Percentiles rank a stretch among this genome's conserved stretches.
Evolutionary conservation across 352 stramenopile genomes (phyloP).

Genomic region (Phytophthora litchii): DNA sequence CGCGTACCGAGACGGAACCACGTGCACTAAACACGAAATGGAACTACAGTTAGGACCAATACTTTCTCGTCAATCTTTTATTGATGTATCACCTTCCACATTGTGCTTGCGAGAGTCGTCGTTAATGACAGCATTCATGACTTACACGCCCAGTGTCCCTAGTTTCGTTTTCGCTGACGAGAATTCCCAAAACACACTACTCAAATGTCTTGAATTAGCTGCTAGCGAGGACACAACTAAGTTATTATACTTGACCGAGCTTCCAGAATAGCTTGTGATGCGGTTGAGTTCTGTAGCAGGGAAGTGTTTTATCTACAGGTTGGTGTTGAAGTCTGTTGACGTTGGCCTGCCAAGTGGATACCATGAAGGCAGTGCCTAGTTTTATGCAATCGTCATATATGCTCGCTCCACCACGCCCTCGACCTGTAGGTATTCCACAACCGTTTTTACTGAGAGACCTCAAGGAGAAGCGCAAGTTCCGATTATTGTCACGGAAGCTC

Average conservation of each 20-base stretch:
- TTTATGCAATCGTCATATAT: conserved; percentile 38
- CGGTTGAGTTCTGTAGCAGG: background rate
- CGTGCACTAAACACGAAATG: conserved; percentile 43
- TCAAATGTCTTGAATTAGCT: conserved; percentile 5
- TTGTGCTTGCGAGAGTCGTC: background rate
- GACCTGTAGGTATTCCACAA: conserved; percentile 39
- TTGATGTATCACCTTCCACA: conserved; percentile 13
- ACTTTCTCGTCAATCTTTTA: background rate
- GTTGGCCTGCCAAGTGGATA: conserved; percentile 1
- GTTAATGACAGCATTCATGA: background rate
- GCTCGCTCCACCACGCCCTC: conserved; percentile 17
- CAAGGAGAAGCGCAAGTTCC: conserved; percentile 76
- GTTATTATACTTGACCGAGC: background rate
- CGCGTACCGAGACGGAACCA: conserved; percentile 65
- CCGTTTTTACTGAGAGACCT: conserved; percentile 65
- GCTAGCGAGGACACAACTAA: background rate
- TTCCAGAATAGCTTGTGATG: conserved; percentile 25
- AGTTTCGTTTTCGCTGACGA: no score
- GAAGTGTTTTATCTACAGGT: conserved; percentile 1
- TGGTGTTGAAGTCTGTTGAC: background rate
- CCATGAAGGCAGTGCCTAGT: conserved; percentile 52
- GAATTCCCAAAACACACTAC: background rate
- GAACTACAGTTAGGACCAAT: background rate
- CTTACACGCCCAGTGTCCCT: no score
- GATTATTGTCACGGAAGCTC: conserved; percentile 66